Conservation (phyloP, 2,329 filamentous ascomycete genomes). For the Elsinoe ampelina region DNA sequence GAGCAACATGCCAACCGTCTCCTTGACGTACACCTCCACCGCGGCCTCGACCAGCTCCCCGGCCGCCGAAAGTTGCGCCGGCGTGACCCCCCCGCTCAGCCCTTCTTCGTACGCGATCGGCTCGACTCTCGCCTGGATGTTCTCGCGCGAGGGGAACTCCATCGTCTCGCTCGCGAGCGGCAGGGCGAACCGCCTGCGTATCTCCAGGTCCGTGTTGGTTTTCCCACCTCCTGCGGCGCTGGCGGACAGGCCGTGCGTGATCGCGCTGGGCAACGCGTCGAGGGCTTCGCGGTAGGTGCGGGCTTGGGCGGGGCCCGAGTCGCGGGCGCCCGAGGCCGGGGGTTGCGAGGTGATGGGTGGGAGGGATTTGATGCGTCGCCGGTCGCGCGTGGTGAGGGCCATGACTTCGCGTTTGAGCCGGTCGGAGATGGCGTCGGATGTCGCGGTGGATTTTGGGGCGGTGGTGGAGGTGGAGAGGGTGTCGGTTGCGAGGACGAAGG, state of each 20-base stretch:
- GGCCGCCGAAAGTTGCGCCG: conserved; percentile 34
- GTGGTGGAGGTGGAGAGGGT: conserved; percentile 61
- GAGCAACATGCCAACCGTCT: conserved; percentile 47
- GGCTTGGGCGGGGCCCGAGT: conserved; percentile 7
- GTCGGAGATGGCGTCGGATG: conserved; percentile 54
- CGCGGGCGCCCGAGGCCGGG: background rate
- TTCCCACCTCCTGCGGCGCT: conserved; percentile 16
- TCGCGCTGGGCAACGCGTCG: conserved; percentile 1
- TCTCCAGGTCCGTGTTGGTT: conserved; percentile 55
- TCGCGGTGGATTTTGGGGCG: conserved; percentile 27
- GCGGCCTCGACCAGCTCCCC: conserved; percentile 53
- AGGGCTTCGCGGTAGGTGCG: conserved; percentile 8
- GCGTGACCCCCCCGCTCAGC: conserved; percentile 42
- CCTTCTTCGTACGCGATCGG: conserved; percentile 59
- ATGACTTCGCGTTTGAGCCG: conserved; percentile 56
- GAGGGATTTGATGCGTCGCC: conserved; percentile 39
- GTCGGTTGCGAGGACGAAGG: conserved; percentile 59
- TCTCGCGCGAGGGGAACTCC: conserved; percentile 51
- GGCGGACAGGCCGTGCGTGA: background rate
- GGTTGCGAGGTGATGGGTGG: conserved; percentile 21
- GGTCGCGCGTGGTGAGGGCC: conserved; percentile 50
- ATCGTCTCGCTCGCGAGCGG: conserved; percentile 52
- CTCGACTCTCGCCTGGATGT: conserved; percentile 51
- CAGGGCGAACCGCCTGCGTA: conserved; percentile 54
- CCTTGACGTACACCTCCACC: conserved; percentile 55